A percentile compares a stretch with the other conserved stretches of the same genome.
phyloP scores from a whole-genome alignment of 2,329 filamentous ascomycete genomes.

The Rutstroemia sp. region DNA sequence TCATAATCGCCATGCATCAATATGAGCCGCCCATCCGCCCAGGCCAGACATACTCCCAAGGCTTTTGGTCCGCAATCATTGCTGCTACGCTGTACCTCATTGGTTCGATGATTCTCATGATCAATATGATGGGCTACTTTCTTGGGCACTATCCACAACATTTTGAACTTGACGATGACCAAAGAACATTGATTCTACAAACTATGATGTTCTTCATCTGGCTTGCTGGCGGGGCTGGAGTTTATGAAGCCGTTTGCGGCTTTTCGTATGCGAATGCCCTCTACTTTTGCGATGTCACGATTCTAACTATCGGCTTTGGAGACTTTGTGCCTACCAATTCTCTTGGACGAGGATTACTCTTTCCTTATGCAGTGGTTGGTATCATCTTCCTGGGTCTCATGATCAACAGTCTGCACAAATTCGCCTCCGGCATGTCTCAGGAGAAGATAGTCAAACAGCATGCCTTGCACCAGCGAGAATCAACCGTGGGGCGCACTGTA shows the following conservation, averaged over 20 bases:
- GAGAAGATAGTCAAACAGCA: slow-evolving; percentile 57
- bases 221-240: slow-evolving; percentile 55
- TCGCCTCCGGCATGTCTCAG: slow-evolving; percentile 50
- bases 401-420: slow-evolving; percentile 56
- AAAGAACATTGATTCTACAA: slow-evolving; percentile 62
- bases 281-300: slow-evolving; percentile 55
- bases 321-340: slow-evolving; percentile 50
- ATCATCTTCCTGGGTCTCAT: slow-evolving; percentile 64
- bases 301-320: slow-evolving; percentile 54
- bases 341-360: slow-evolving; percentile 50
- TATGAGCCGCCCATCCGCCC: slow-evolving; percentile 40
- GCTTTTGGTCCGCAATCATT: slow-evolving; percentile 63
- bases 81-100: slow-evolving; percentile 56
- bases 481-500: slow-evolving; percentile 47
- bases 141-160: slow-evolving; percentile 61
- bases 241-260: slow-evolving; percentile 51
- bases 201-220: slow-evolving; percentile 65
- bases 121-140: slow-evolving; percentile 65
- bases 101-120: slow-evolving; percentile 54
- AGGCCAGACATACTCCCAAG: slow-evolving; percentile 53
- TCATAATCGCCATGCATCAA: slow-evolving; percentile 49
- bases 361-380: slow-evolving; percentile 61
- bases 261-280: slow-evolving; percentile 54
- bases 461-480: slow-evolving; percentile 44
- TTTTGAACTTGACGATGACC: slow-evolving; percentile 58